Base-by-base conservation (phyloP, 2,329 filamentous ascomycete genomes). In the Trichoderma polysporum region DNA sequence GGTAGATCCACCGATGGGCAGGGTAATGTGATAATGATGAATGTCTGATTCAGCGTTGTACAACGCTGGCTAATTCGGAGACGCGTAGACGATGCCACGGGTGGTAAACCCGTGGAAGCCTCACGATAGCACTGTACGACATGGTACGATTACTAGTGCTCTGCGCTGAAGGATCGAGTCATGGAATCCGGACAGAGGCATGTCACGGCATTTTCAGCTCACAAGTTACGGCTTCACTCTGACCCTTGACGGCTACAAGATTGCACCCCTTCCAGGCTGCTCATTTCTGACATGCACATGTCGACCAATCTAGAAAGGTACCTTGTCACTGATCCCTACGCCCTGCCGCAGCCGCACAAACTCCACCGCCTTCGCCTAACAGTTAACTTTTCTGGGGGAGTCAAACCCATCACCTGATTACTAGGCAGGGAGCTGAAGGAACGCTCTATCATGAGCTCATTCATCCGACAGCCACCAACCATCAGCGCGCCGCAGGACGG, bases 1-100 rank as follows among this genome's bases (percentile, higher is more conserved):
- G 68, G 69, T 66, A 66, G 66, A 70, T 71, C 70, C 66, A 66
- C 70, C 53, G 66, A 71, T 68, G 69, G 61, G 67, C 62, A 68
- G 68, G 68, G 69, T 66, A 67, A 69, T 53, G 49, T 29, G 70
- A 67, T 54, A 53, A 53, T 31, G 19, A 57, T 53, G 35, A 63
- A 15, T 47, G 41, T 49, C 37, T 52, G 54, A 39, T 39, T 39
- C 37, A 60, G 35, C 31, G 53, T 35, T 58, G 59, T 65, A 25
- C 52, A 25, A 67, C 59, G 25, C 35, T 64, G 37, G 59, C 50
- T 27, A 27, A 41, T 47, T 35, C 39, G 49, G 57, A 25, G 35
- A 62, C 27, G 52, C 27, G 58, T 50, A 39, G 31, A 61, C 35
- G 22, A 35, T 29, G 27, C 45, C 29, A 19, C 25, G n/a, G n/a